phyloP scores from a whole-genome alignment of 495 filamentous ascomycete species.

The Penicillium macrosclerotiorum region DNA sequence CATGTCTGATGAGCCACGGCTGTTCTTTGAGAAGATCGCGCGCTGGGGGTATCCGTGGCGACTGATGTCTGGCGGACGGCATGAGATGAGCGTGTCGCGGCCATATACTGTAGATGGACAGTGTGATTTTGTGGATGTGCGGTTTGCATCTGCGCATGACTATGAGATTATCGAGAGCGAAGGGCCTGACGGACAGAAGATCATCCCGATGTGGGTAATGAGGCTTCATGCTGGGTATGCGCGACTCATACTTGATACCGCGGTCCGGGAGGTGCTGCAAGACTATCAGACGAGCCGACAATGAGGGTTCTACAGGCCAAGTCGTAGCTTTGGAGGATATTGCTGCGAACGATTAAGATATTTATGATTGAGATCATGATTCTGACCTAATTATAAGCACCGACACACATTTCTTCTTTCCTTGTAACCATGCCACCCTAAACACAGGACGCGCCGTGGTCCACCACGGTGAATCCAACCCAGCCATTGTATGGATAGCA shows the following conservation, averaged over 20 bases:
- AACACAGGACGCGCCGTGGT: constrained; percentile 17
- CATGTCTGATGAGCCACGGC: constrained; percentile 18
- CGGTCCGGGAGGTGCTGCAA: constrained; percentile 18
- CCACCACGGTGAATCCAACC: constrained; percentile 24
- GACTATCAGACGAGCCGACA: not conserved
- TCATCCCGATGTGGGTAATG: constrained; percentile 24
- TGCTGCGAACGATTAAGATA: no score
- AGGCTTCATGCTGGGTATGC: constrained; percentile 34
- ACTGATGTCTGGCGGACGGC: constrained; percentile 31
- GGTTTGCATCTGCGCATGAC: constrained; percentile 31
- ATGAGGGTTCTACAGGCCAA: not conserved
- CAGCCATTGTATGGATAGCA: constrained; percentile 29
- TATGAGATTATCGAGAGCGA: constrained; percentile 29
- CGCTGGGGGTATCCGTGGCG: constrained; percentile 37
- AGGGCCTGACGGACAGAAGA: constrained; percentile 27
- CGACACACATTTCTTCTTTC: not conserved
- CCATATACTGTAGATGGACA: constrained; percentile 16
- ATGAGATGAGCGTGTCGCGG: constrained; percentile 35
- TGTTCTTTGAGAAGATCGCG: constrained; percentile 31
- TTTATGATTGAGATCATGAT: no score
- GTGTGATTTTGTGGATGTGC: constrained; percentile 26
- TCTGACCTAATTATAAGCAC: not conserved
- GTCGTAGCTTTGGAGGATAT: no score
- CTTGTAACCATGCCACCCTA: not conserved
- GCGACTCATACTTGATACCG: constrained; percentile 22